Percentiles rank a stretch among this genome's conserved stretches.
Conservation (phyloP, 805 yeast genomes). For the Metschnikowia henanensis region DNA sequence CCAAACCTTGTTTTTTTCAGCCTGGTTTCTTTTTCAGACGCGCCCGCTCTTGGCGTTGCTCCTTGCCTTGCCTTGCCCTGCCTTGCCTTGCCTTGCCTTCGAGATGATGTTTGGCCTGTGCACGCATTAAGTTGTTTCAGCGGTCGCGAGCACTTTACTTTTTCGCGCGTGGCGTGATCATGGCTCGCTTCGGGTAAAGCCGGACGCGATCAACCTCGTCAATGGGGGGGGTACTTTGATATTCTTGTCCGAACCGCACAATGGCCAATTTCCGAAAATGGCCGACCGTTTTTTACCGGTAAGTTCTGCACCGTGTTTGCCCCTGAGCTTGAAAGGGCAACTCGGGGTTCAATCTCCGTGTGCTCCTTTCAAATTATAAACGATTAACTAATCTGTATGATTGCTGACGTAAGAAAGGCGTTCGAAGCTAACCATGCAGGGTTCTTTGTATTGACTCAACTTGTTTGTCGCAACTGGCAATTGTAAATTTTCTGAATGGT, state of each 20-base stretch:
- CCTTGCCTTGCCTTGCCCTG: too few species aligned
- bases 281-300: neutral
- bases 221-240: neutral
- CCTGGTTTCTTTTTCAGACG: neutral
- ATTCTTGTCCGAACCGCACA: neutral
- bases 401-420: neutral
- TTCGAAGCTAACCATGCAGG: too few species aligned
- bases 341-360: neutral
- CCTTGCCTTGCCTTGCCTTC: too few species aligned
- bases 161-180: conserved; percentile 6
- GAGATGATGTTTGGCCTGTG: too few species aligned
- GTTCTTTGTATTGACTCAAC: too few species aligned
- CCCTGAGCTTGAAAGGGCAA: too few species aligned
- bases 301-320: too few species aligned
- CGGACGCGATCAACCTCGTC: neutral
- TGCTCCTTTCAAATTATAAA: neutral
- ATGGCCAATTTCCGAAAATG: neutral
- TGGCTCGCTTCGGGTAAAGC: conserved; percentile 3
- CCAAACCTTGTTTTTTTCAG: too few species aligned
- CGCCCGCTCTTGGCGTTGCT: neutral
- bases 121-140: neutral
- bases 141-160: too few species aligned
- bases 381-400: too few species aligned
- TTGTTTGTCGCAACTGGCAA: too few species aligned
- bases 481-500: too few species aligned